A percentile compares a stretch with the other conserved stretches of the same genome.
phyloP scores from a whole-genome alignment of 257 asterid species.

The Fraxinus excelsior region DNA sequence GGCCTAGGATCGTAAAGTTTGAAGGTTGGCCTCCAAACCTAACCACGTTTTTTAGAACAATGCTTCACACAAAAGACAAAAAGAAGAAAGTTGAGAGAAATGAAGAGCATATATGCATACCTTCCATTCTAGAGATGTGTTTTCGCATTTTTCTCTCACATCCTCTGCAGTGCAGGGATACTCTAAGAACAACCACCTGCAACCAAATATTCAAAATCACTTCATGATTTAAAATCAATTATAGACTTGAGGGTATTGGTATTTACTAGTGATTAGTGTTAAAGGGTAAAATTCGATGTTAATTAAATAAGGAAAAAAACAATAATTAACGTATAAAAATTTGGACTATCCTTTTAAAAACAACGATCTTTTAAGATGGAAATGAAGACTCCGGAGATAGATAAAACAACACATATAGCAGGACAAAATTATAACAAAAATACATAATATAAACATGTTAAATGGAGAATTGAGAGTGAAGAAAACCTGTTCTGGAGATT shows the following conservation, averaged over 20 bases:
- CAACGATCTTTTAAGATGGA: background rate
- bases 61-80: no score
- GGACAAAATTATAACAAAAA: background rate
- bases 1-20: no score
- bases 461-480: background rate
- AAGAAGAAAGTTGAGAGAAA: background rate
- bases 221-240: background rate
- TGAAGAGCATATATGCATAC: constrained; percentile 28
- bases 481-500: constrained; percentile 49
- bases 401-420: background rate
- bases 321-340: background rate
- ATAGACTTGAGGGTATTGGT: background rate
- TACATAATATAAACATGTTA: background rate
- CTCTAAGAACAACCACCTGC: constrained; percentile 86
- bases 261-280: background rate
- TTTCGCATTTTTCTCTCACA: constrained; percentile 88
- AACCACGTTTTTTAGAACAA: no score
- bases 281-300: background rate
- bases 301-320: no score
- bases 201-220: background rate
- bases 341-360: background rate
- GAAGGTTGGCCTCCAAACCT: no score
- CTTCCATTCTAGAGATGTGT: constrained; percentile 86
- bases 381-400: background rate
- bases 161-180: constrained; percentile 88